Conservation (phyloP, 176 grass and related monocot species). For the Oryza meridionalis region DNA sequence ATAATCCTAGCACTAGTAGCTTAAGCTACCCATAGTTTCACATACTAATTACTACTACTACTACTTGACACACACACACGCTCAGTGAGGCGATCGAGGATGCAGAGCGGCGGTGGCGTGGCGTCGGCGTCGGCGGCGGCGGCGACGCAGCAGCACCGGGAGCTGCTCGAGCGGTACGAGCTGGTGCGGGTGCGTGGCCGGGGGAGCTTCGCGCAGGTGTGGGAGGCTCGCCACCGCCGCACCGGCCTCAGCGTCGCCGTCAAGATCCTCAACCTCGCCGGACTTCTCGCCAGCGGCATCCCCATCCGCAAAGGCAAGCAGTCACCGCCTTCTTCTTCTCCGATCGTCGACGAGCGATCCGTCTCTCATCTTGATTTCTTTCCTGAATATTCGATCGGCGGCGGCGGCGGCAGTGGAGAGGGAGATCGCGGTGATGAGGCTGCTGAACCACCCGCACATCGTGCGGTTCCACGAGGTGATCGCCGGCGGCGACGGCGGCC, state of each 20-base stretch:
- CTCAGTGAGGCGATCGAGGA: background rate
- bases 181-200: background rate
- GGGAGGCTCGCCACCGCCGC: conserved; percentile 1
- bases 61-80: background rate
- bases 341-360: background rate
- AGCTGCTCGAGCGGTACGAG: background rate
- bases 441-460: conserved; percentile 61
- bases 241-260: background rate
- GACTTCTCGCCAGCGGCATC: background rate
- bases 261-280: conserved; percentile 8
- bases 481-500: conserved; percentile 23
- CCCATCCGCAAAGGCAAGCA: conserved; percentile 8
- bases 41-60: background rate
- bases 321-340: too few species aligned
- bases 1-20: background rate
- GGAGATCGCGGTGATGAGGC: conserved; percentile 57
- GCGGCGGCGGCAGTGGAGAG: conserved; percentile 23
- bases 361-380: background rate
- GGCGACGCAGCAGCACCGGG: background rate
- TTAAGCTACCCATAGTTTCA: background rate
- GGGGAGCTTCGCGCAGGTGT: background rate
- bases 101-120: background rate
- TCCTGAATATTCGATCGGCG: background rate
- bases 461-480: conserved; percentile 56
- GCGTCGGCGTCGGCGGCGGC: background rate